Percentiles rank a stretch among this genome's conserved stretches.
Conservation (phyloP, 2,329 filamentous ascomycete species). For the Sordariomycetes sp. region DNA sequence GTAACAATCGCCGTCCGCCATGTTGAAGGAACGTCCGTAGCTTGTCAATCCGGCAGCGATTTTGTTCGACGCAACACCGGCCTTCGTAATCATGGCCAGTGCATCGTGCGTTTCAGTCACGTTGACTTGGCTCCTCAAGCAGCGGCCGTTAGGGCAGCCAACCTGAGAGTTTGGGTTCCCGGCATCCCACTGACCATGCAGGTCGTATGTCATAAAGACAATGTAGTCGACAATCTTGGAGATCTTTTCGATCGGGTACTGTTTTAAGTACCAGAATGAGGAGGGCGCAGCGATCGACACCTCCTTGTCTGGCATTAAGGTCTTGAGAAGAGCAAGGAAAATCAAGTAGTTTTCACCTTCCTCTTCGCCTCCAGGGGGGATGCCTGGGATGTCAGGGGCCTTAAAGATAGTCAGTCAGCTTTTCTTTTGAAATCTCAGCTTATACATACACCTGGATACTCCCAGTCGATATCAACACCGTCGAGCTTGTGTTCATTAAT, state of each 20-base stretch:
- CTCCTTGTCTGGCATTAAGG: not conserved
- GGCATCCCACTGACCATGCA: constrained; percentile 20
- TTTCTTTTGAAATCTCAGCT: too few relatives aligned
- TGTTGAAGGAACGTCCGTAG: constrained; percentile 22
- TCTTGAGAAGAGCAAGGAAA: constrained; percentile 6
- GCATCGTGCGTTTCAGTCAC: constrained; percentile 21
- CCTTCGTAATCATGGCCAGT: constrained; percentile 23
- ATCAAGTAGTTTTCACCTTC: constrained; percentile 8
- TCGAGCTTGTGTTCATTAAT: constrained; percentile 17
- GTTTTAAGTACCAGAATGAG: constrained; percentile 13
- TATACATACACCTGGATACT: constrained; percentile 2
- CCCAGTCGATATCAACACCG: constrained; percentile 9
- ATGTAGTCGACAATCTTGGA: constrained; percentile 5
- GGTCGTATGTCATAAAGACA: constrained; percentile 6
- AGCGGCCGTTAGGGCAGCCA: constrained; percentile 19
- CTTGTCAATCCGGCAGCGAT: constrained; percentile 19
- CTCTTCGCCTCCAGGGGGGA: constrained; percentile 4
- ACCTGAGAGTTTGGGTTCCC: constrained; percentile 12
- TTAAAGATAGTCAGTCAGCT: too few relatives aligned
- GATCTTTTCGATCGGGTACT: constrained; percentile 6
- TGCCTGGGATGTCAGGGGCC: constrained; percentile 8
- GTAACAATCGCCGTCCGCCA: constrained; percentile 17
- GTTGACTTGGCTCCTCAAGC: constrained; percentile 25
- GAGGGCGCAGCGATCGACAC: constrained; percentile 6
- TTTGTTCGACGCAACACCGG: constrained; percentile 17